A percentile compares a stretch with the other conserved stretches of the same genome.
These are phyloP conservation scores for Anacardium occidentale DNA, from an alignment of 345 rosid species.

Conservation along the genomic window DNA sequence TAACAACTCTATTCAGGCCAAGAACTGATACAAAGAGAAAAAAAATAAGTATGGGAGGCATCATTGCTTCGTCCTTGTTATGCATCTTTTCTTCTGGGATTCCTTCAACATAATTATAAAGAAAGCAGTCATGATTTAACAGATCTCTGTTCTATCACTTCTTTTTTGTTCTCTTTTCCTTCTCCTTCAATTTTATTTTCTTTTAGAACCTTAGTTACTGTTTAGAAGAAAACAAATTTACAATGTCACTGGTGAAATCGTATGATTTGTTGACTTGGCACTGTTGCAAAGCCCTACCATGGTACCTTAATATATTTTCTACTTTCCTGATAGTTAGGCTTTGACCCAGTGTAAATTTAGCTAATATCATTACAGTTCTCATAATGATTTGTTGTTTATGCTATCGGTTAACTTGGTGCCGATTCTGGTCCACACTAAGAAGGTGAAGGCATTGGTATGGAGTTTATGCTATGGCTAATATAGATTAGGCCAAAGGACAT, in stretches of 20 bases:
- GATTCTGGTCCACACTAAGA: not conserved
- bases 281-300: conserved; percentile 14
- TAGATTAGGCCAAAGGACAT: too few species aligned
- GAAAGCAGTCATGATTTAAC: conserved; percentile 17
- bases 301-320: not conserved
- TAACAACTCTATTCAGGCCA: conserved; percentile 79
- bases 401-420: not conserved
- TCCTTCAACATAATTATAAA: conserved; percentile 17
- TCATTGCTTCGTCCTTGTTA: conserved; percentile 22
- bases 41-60: conserved; percentile 18
- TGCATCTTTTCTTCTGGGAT: conserved; percentile 25
- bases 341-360: not conserved
- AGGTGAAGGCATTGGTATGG: not conserved
- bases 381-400: too few species aligned
- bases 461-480: not conserved
- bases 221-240: conserved; percentile 8
- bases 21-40: conserved; percentile 50
- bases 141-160: not conserved
- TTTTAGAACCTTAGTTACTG: not conserved
- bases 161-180: not conserved
- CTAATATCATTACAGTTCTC: not conserved
- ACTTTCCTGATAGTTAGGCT: not conserved
- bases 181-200: not conserved
- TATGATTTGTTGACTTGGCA: conserved; percentile 10
- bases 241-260: conserved; percentile 2